Percentiles rank a stretch among this genome's conserved stretches.
phyloP scores from a whole-genome alignment of 257 asterid species.

The Echium plantagineum region DNA sequence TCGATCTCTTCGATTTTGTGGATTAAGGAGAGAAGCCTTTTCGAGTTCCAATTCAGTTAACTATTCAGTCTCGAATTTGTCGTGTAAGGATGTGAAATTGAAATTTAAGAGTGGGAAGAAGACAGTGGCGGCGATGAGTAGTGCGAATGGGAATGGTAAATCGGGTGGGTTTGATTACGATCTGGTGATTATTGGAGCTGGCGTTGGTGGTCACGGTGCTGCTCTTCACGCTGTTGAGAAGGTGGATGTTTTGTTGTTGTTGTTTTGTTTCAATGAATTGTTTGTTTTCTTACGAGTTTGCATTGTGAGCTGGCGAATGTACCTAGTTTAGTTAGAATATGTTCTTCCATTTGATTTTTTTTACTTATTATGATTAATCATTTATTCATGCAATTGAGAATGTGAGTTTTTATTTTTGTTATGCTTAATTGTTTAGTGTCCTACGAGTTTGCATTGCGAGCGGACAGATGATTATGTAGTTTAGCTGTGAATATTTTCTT shows the following conservation, averaged over 20 bases:
- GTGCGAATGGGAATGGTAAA: slow-evolving; percentile 5
- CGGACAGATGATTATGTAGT: too few species aligned
- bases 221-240: background rate
- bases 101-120: background rate
- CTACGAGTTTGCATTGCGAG: too few species aligned
- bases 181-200: slow-evolving; percentile 35
- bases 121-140: background rate
- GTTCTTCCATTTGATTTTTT: too few species aligned
- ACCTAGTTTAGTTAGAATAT: too few species aligned
- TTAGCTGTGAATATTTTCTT: too few species aligned
- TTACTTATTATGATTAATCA: too few species aligned
- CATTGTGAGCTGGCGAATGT: too few species aligned
- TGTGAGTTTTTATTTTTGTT: too few species aligned
- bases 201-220: slow-evolving; percentile 32
- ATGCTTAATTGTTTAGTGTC: too few species aligned
- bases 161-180: slow-evolving; percentile 28
- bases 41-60: background rate
- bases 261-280: background rate
- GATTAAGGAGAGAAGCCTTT: slow-evolving; percentile 18
- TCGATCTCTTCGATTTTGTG: slow-evolving; percentile 6
- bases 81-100: background rate
- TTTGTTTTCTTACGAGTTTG: too few species aligned
- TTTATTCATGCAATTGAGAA: too few species aligned
- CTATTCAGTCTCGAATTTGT: too few species aligned
- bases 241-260: background rate